Evolutionary conservation across 805 yeast genomes (phyloP).

Genomic region (Millerozyma acaciae): DNA sequence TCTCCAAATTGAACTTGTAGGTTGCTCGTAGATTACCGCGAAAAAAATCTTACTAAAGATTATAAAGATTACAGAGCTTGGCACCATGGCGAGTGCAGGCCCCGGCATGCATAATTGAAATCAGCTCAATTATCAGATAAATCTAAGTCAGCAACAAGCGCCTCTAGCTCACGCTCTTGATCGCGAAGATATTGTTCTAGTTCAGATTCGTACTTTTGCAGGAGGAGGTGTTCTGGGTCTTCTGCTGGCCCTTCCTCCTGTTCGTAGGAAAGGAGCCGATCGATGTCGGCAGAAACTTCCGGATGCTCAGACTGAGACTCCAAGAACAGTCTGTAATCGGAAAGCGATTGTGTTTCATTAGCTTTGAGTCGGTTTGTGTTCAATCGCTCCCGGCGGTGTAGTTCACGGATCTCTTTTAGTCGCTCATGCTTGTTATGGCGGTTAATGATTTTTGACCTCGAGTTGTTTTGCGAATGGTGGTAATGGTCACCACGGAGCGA

Average conservation of each 20-base stretch:
- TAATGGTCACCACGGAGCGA: not conserved
- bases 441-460: conserved; percentile 9
- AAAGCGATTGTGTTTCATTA: conserved; percentile 16
- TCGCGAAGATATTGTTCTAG: conserved; percentile 5
- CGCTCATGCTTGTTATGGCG: conserved; percentile 19
- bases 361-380: conserved; percentile 14
- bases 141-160: conserved; percentile 7
- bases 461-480: conserved; percentile 4
- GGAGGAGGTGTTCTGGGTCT: not conserved
- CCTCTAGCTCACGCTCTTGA: conserved; percentile 7
- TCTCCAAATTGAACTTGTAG: too few relatives aligned
- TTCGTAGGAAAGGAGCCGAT: conserved; percentile 1
- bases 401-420: conserved; percentile 21
- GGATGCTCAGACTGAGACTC: conserved; percentile 1
- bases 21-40: too few relatives aligned
- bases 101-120: too few relatives aligned
- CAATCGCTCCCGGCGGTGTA: conserved; percentile 19
- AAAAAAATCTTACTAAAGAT: too few relatives aligned
- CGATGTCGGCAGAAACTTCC: not conserved
- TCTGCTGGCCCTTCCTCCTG: conserved; percentile 3
- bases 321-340: conserved; percentile 5
- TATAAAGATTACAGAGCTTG: too few relatives aligned
- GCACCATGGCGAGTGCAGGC: too few relatives aligned
- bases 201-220: conserved; percentile 4
- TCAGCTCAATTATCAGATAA: conserved; percentile 6